Conservation (phyloP, 106 monocot species). For the Acanthochlamys bracteata region DNA sequence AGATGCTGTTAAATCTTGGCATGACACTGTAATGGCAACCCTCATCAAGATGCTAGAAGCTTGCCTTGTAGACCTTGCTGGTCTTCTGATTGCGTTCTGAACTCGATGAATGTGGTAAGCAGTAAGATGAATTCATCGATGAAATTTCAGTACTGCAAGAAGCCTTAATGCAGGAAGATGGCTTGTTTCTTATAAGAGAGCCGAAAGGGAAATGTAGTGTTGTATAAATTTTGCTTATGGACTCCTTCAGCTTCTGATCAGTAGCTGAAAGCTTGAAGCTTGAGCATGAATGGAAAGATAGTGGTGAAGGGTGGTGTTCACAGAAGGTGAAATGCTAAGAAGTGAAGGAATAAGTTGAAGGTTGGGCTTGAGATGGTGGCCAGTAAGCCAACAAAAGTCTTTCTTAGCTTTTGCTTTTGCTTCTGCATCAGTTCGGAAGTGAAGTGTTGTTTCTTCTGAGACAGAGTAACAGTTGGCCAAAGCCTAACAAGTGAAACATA, state of each 20-base stretch:
- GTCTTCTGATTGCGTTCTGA: neutral
- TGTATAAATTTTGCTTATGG: neutral
- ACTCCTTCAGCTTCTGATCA: neutral
- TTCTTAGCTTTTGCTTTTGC: constrained; percentile 66
- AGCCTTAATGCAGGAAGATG: neutral
- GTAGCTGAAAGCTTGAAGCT: neutral
- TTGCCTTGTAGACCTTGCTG: constrained; percentile 1
- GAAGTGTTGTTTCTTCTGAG: no score
- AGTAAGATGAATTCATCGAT: neutral
- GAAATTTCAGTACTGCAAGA: neutral
- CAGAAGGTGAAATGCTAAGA: constrained; percentile 6
- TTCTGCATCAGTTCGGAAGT: constrained; percentile 68
- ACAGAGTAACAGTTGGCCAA: no score
- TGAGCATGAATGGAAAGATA: neutral
- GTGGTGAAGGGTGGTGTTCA: neutral
- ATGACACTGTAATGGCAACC: constrained; percentile 37
- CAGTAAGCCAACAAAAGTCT: constrained; percentile 55
- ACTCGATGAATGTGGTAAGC: neutral
- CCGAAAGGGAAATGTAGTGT: neutral
- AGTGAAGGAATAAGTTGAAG: constrained; percentile 15
- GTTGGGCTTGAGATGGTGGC: constrained; percentile 66
- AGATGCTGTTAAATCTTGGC: constrained; percentile 74
- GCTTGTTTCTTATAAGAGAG: neutral
- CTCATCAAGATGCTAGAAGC: constrained; percentile 29
- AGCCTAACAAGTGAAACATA: no score